Percentiles rank a stretch among this genome's conserved stretches.
Conservation (phyloP, 1,284 basidiomycete genomes). For the Omphalotus olearius region DNA sequence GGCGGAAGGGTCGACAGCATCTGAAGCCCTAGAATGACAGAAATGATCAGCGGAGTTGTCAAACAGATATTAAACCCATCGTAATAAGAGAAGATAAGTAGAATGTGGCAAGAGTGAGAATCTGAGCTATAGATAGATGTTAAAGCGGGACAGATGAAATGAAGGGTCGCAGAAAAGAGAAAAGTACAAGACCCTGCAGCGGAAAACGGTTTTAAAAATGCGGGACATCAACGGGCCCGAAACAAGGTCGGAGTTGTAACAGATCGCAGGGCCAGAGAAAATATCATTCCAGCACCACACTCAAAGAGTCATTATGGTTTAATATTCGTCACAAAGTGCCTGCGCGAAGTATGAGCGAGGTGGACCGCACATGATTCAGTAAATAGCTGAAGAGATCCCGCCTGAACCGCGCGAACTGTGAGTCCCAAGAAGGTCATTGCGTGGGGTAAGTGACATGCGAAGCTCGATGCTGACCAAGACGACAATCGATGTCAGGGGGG, state of each 20-base stretch:
- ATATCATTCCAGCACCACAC: not conserved
- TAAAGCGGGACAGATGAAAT: not conserved
- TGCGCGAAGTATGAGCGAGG: not conserved
- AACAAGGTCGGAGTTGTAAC: too few species aligned
- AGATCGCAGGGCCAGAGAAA: not conserved
- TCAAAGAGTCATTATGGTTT: too few species aligned
- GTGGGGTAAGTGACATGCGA: constrained; percentile 1
- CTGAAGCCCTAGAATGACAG: constrained; percentile 25
- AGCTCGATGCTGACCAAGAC: constrained; percentile 7
- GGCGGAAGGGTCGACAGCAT: constrained; percentile 26
- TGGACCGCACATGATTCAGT: not conserved
- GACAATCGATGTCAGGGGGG: constrained; percentile 2
- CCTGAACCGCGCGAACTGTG: constrained; percentile 12
- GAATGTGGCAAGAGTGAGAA: not conserved
- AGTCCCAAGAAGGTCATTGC: constrained; percentile 6
- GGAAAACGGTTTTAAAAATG: constrained; percentile 7
- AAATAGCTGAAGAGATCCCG: constrained; percentile 4
- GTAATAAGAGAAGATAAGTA: not conserved
- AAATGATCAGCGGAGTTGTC: not conserved
- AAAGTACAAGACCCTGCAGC: not conserved
- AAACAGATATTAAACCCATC: not conserved
- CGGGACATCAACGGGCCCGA: not conserved
- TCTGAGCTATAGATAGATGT: not conserved
- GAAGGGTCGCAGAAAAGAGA: constrained; percentile 1
- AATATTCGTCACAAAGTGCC: not conserved